Conservation (phyloP, 1,284 basidiomycete species). For the Tetrapyrgos nigripes region DNA sequence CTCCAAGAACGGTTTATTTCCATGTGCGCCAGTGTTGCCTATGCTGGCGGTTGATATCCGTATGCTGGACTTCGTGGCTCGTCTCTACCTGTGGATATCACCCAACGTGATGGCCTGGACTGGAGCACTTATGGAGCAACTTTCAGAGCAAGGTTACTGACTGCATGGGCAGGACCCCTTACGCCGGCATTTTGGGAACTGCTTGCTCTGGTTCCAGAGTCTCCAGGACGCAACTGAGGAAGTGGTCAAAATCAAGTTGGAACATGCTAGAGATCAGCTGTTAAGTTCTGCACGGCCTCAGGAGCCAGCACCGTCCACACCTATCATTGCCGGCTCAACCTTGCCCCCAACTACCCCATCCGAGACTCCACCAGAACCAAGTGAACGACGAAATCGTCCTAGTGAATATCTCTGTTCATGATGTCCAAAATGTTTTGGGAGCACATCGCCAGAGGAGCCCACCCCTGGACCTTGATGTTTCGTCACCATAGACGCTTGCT, state of each 20-base stretch:
- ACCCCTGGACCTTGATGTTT: neutral
- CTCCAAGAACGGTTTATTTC: neutral
- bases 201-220: slow-evolving; percentile 34
- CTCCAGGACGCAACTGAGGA: slow-evolving; percentile 20
- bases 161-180: too few species aligned
- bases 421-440: slow-evolving; percentile 10
- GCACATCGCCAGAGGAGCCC: slow-evolving; percentile 1
- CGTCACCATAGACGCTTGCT: slow-evolving; percentile 17
- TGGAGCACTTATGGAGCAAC: slow-evolving; percentile 4
- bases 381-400: neutral
- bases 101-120: slow-evolving; percentile 6
- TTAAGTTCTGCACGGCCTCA: neutral
- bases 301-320: too few species aligned
- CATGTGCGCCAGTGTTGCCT: neutral
- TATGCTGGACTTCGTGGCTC: neutral
- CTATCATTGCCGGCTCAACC: too few species aligned
- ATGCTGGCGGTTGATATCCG: slow-evolving; percentile 2
- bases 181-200: too few species aligned
- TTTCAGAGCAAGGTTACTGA: neutral
- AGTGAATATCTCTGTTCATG: neutral
- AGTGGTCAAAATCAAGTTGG: too few species aligned
- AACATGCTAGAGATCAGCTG: too few species aligned
- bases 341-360: too few species aligned
- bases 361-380: too few species aligned
- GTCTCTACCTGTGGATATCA: too few species aligned